Evolutionary conservation across 495 filamentous ascomycete genomes (phyloP).

Genomic region (Hypoxylon subgilvum): DNA sequence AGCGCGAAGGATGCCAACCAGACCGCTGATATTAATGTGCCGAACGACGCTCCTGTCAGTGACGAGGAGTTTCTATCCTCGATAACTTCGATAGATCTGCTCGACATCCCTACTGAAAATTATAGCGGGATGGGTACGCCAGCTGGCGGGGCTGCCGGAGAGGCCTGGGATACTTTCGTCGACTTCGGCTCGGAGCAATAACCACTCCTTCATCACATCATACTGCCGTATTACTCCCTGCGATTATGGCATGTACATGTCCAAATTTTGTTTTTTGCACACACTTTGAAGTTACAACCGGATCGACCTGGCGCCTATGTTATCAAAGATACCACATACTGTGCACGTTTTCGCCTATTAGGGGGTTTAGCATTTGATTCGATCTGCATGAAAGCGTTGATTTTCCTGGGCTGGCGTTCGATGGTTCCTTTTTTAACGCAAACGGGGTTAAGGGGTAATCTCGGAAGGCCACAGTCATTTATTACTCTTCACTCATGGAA

Average conservation of each 20-base stretch:
- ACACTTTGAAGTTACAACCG: neutral
- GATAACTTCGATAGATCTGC: constrained; percentile 3
- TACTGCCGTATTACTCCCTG: neutral
- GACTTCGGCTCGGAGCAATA: constrained; percentile 38
- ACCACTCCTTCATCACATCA: neutral
- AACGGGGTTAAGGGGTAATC: neutral
- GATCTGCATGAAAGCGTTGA: constrained; percentile 24
- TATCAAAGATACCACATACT: constrained; percentile 2
- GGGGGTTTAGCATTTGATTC: constrained; percentile 16
- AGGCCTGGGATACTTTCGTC: constrained; percentile 40
- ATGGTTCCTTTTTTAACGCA: neutral
- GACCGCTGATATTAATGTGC: neutral
- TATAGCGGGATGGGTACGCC: constrained; percentile 29
- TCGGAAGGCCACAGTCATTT: neutral
- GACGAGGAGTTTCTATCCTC: constrained; percentile 22
- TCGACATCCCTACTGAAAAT: constrained; percentile 8
- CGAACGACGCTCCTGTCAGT: neutral
- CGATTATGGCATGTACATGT: constrained; percentile 1
- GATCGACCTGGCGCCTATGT: neutral
- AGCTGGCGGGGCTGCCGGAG: constrained; percentile 5
- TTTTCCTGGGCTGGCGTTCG: constrained; percentile 5
- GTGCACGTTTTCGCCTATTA: constrained; percentile 19
- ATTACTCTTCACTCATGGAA: neutral
- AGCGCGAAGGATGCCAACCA: neutral
- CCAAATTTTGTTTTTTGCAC: neutral